These are phyloP conservation scores for Russula sp. DNA, from an alignment of 768 basidiomycete species.

Conservation along the genomic window DNA sequence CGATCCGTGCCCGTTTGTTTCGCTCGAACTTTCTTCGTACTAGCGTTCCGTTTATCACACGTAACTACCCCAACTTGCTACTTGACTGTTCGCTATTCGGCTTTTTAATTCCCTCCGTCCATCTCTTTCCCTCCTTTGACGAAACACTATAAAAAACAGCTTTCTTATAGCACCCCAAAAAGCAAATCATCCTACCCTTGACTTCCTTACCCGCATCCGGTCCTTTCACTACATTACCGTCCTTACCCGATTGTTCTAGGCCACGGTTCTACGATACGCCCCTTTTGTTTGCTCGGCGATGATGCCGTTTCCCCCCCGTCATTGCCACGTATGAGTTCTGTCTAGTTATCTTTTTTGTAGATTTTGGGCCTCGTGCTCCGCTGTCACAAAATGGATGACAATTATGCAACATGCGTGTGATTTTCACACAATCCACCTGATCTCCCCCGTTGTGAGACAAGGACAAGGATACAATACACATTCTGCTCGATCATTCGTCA, in stretches of 20 bases:
- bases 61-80: slow-evolving; percentile 1
- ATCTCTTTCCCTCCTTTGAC: slow-evolving; percentile 11
- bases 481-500: neutral
- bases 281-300: neutral
- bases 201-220: slow-evolving; percentile 9
- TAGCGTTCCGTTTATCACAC: slow-evolving; percentile 8
- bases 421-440: neutral
- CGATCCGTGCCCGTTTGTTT: slow-evolving; percentile 5
- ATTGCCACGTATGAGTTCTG: slow-evolving; percentile 6
- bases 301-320: neutral
- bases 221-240: slow-evolving; percentile 21
- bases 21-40: slow-evolving; percentile 8
- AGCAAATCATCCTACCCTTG: slow-evolving; percentile 9
- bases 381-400: slow-evolving; percentile 16
- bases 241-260: slow-evolving; percentile 17
- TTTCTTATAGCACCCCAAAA: slow-evolving; percentile 5
- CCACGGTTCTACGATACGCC: slow-evolving; percentile 15
- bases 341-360: slow-evolving; percentile 12
- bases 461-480: slow-evolving; percentile 1
- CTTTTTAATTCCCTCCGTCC: neutral
- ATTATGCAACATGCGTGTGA: slow-evolving; percentile 12
- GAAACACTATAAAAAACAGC: neutral
- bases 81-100: slow-evolving; percentile 9
- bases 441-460: neutral
- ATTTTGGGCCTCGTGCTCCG: neutral